Conservation (phyloP, 345 rosid genomes). For the Gossypium raimondii region DNA sequence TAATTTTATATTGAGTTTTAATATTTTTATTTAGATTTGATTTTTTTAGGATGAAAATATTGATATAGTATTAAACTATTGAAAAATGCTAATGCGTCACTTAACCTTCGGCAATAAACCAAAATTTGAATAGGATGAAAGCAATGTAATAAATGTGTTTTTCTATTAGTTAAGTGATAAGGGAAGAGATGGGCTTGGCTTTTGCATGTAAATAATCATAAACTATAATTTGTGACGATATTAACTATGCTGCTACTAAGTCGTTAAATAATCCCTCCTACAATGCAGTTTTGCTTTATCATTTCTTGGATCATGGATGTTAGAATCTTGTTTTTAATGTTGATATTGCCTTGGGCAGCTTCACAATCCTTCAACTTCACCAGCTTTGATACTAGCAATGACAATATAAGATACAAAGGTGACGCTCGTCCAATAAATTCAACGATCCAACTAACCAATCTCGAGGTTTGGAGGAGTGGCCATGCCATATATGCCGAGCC, state of each 20-base stretch:
- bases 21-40: fast-evolving
- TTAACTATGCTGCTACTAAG: too few relatives aligned
- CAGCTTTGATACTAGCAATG: not conserved
- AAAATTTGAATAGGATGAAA: too few relatives aligned
- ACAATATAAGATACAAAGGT: not conserved
- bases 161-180: too few relatives aligned
- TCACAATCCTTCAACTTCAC: conserved; percentile 6
- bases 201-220: too few relatives aligned
- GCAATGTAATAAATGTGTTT: too few relatives aligned
- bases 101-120: too few relatives aligned
- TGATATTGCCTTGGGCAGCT: not conserved
- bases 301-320: not conserved
- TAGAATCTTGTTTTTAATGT: not conserved
- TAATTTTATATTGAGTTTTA: too few relatives aligned
- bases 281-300: not conserved
- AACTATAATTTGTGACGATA: too few relatives aligned
- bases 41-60: too few relatives aligned
- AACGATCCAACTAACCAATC: conserved; percentile 5
- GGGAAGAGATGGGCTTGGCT: too few relatives aligned
- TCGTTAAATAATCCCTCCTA: too few relatives aligned
- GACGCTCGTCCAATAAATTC: not conserved
- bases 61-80: too few relatives aligned
- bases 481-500: not conserved
- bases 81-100: fast-evolving
- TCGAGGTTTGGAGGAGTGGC: not conserved